Evolutionary conservation across 148 eudicot species (phyloP), one percentile per base, ranked within the genome.

Genomic region (Chenopodium suecicum): DNA sequence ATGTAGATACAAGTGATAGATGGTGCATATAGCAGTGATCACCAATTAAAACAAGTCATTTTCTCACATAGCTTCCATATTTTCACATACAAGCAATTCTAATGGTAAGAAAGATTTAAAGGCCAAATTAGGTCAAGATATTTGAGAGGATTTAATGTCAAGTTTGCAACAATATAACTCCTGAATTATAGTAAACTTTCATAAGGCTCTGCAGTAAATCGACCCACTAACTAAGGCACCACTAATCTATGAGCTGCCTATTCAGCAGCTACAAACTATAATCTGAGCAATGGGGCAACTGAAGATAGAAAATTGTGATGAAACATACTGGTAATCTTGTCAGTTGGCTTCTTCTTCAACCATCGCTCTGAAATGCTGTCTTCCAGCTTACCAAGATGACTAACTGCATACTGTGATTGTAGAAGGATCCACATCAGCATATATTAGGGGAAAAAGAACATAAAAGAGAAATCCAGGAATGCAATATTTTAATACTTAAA

Each of bases 301-400:
- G 68, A 48, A 81, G 65, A 85, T 79, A 70, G 81, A 31, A 56
- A 74, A 52, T 69, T 29, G 60, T 74, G 60, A 47, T 8, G 78
- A 82, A 60, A 90, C 98, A 58, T 90, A 92, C 97, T 87, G 79
- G 81, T 78, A 44, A 86, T 84, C 76, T 89, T 88, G 74, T 88
- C 92, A 85, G 84, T 92, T 67, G 87, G 89, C 76, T 81, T 92
- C 87, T 86, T 94, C 87, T 87, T 92, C 67, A 85, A 88, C 99
- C 99, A 97, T 46, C 89, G 90, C 77, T 90, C 95, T 83, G 93
- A 91, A 80, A 94, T 92, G 89, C 95, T 94, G 83, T 94, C 99
- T 91, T 97, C 99, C 92, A 97, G 84, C 86, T 90, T 97, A 85
- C 87, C 90, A 79, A 97, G 91, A 80, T 97, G 99, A 86, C 88